Evolutionary conservation across 1,139 yeast species (phyloP), one percentile per base, ranked within the genome.

Genomic region (Suhomyces bokatorum): DNA sequence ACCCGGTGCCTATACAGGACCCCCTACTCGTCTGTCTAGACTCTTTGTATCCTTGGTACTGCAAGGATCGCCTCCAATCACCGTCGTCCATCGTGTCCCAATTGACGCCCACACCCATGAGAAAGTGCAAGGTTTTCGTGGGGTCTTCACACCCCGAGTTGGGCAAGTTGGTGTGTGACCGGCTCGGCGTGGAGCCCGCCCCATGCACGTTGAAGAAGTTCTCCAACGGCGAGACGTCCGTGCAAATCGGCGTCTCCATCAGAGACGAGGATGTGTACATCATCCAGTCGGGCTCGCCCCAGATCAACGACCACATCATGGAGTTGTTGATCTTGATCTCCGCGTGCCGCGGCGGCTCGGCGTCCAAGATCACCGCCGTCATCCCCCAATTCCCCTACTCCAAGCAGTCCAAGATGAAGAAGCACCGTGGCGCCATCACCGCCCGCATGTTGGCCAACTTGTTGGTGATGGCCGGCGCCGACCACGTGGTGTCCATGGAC

Each of bases 401-500:
- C 22, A 95, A 93, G 66, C 99, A 95, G 67, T 83, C 93, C 52
- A 93, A 93, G 71, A 95, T 93, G 99, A 93, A 91, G 73, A 93
- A 89, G 66, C 98, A 93, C 63, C 80, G 99, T 68, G 99, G 99
- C 46, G 98, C 99, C 30, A 95, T 95, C 57, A 91, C 99, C 4
- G 99, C 99, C n/a, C 80, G 98, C 63, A 91, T 95, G 99, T 78
- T 95, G 63, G 98, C 99, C 47, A 93, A 93, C 58, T 71, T 95
- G 60, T 75, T 95, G 54, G 84, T 91, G 45, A 93, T 93, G 95
- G 98, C 99, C 1, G 99, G 99, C 52, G 99, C 98, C 17, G 99
- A 95, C 68, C 99, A 93, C 70, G 95, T 93, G 51, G 95, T 93
- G 34, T 88, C 97, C 6, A 91, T 93, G 98, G 99, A 93, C 64